phyloP scores from a whole-genome alignment of 2,329 filamentous ascomycete genomes.

The Pseudocercospora fuligena region DNA sequence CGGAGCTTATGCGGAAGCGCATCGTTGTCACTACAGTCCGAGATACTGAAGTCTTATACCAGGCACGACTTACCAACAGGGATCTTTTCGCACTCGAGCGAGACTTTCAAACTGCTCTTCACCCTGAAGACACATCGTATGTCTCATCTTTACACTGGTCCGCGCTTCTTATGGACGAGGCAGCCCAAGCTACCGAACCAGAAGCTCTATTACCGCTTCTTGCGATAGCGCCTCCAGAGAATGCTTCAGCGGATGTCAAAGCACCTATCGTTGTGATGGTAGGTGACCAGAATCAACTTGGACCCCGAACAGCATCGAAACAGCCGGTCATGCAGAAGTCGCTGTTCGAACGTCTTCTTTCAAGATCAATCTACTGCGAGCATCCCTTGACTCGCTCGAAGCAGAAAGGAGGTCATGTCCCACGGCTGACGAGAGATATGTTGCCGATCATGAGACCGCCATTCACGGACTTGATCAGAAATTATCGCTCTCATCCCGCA shows the following conservation, averaged over 20 bases:
- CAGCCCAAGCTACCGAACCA: slow-evolving; percentile 35
- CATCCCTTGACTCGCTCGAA: slow-evolving; percentile 35
- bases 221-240: slow-evolving; percentile 31
- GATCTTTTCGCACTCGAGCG: slow-evolving; percentile 32
- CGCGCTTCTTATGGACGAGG: slow-evolving; percentile 35
- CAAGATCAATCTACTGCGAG: slow-evolving; percentile 28
- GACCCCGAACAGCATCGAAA: slow-evolving; percentile 35
- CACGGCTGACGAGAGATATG: slow-evolving; percentile 33
- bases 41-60: slow-evolving; percentile 31
- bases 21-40: slow-evolving; percentile 33
- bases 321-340: slow-evolving; percentile 24
- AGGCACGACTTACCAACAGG: slow-evolving; percentile 32
- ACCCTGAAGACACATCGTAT: slow-evolving; percentile 17
- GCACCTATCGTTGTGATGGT: slow-evolving; percentile 31
- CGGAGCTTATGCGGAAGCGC: slow-evolving; percentile 29
- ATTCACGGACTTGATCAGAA: slow-evolving; percentile 35
- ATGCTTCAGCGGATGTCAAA: not conserved
- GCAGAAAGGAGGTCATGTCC: slow-evolving; percentile 27
- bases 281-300: slow-evolving; percentile 36
- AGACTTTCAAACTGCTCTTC: slow-evolving; percentile 21
- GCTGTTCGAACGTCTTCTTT: slow-evolving; percentile 34
- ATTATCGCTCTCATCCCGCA: slow-evolving; percentile 37
- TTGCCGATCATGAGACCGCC: slow-evolving; percentile 33
- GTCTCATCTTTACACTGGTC: slow-evolving; percentile 32
- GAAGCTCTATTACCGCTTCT: slow-evolving; percentile 31